Evolutionary conservation across 2,329 filamentous ascomycete genomes (phyloP).

Genomic region (Chaetomium sp.): DNA sequence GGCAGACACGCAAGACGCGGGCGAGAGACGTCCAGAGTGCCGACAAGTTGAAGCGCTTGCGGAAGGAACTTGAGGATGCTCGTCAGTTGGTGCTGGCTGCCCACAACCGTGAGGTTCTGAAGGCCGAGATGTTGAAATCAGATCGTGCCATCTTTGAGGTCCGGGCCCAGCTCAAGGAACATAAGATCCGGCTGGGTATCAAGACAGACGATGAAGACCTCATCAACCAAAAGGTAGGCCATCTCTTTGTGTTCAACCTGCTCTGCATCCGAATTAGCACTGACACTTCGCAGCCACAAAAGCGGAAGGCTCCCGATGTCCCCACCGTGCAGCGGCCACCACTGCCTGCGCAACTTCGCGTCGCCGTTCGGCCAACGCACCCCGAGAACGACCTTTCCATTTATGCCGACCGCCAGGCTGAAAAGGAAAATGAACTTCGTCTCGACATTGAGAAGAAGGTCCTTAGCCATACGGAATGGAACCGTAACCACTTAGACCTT

Average conservation of each 20-base stretch:
- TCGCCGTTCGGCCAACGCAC: slow-evolving; percentile 63
- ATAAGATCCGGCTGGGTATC: slow-evolving; percentile 82
- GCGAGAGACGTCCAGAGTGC: slow-evolving; percentile 89
- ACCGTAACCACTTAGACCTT: slow-evolving; percentile 79
- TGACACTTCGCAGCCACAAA: slow-evolving; percentile 55
- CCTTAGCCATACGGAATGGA: slow-evolving; percentile 85
- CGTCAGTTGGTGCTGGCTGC: slow-evolving; percentile 73
- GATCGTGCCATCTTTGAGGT: slow-evolving; percentile 80
- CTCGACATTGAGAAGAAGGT: slow-evolving; percentile 81
- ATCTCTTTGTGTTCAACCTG: slow-evolving; percentile 25
- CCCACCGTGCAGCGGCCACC: slow-evolving; percentile 54
- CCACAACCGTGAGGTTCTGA: slow-evolving; percentile 70
- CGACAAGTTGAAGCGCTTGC: slow-evolving; percentile 87
- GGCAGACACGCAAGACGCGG: slow-evolving; percentile 89
- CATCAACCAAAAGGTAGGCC: slow-evolving; percentile 78
- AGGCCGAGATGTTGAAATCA: slow-evolving; percentile 67
- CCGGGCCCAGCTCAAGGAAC: slow-evolving; percentile 73
- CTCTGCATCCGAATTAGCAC: slow-evolving; percentile 17
- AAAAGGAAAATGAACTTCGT: slow-evolving; percentile 75
- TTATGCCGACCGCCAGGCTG: slow-evolving; percentile 68
- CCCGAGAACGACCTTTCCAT: slow-evolving; percentile 74
- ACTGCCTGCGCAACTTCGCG: slow-evolving; percentile 58
- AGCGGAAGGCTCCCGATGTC: slow-evolving; percentile 59
- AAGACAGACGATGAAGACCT: slow-evolving; percentile 91
- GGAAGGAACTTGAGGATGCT: slow-evolving; percentile 84